Conservation (phyloP, 176 grass and related monocot species). For the Triticum timopheevii region DNA sequence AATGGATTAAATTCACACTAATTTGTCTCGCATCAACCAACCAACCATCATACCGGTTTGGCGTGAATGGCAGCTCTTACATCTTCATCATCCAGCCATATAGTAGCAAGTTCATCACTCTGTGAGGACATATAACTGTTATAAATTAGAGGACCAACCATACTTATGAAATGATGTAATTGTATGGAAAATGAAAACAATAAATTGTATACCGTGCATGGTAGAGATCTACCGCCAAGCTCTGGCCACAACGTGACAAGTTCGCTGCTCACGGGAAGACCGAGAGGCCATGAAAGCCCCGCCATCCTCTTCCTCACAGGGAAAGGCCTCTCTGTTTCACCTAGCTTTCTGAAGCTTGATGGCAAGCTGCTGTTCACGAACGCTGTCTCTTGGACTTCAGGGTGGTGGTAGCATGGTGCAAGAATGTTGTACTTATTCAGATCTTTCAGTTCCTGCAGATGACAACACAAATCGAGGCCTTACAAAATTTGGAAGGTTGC, state of each 20-base stretch:
- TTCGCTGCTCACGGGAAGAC: conserved; percentile 46
- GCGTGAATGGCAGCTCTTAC: conserved; percentile 74
- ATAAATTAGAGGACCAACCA: not conserved
- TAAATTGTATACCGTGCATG: conserved; percentile 60
- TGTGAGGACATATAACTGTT: conserved; percentile 13
- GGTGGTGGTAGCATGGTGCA: conserved; percentile 64
- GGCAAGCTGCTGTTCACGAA: conserved; percentile 63
- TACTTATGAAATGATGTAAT: not conserved
- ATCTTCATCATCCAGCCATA: conserved; percentile 69
- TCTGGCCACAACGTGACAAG: conserved; percentile 66
- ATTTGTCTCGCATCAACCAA: not conserved
- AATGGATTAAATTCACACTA: not conserved
- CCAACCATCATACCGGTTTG: conserved; percentile 40
- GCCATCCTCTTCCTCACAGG: conserved; percentile 90
- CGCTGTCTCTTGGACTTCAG: conserved; percentile 39
- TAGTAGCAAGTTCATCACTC: conserved; percentile 69
- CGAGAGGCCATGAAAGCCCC: conserved; percentile 80
- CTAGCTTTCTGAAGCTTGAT: conserved; percentile 73
- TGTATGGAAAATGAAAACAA: not conserved
- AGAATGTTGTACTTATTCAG: conserved; percentile 70
- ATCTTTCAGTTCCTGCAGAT: conserved; percentile 55
- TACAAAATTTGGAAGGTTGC: not conserved
- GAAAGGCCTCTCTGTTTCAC: conserved; percentile 65
- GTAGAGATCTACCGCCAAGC: conserved; percentile 62
- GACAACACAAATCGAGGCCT: not conserved